Conservation (phyloP, 2,329 filamentous ascomycete species). For the Microascus cirrosus region DNA sequence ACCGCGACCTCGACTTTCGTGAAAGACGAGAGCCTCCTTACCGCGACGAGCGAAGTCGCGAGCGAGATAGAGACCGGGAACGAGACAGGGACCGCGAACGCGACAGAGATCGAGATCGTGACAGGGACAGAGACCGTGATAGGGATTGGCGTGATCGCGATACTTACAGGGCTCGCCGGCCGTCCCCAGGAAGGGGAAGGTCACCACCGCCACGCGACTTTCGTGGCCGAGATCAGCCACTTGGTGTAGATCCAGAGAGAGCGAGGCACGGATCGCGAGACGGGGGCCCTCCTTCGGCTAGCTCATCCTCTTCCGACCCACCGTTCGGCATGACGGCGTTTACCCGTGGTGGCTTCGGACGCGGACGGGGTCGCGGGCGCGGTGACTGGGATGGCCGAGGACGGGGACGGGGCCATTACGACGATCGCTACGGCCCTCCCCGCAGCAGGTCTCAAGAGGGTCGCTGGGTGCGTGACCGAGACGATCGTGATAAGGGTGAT, state of each 20-base stretch:
- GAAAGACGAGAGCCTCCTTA: slow-evolving; percentile 39
- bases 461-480: slow-evolving; percentile 43
- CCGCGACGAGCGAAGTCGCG: slow-evolving; percentile 47
- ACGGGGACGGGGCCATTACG: slow-evolving; percentile 46
- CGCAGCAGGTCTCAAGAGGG: slow-evolving; percentile 56
- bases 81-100: slow-evolving; percentile 31
- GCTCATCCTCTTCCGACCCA: slow-evolving; percentile 59
- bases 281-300: slow-evolving; percentile 56
- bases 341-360: slow-evolving; percentile 42
- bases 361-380: slow-evolving; percentile 40
- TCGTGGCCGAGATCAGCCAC: slow-evolving; percentile 47
- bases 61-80: slow-evolving; percentile 45
- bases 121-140: slow-evolving; percentile 27
- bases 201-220: slow-evolving; percentile 59
- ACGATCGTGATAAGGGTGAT: slow-evolving; percentile 39
- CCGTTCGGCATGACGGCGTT: slow-evolving; percentile 41
- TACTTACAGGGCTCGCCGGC: slow-evolving; percentile 36
- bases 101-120: slow-evolving; percentile 26
- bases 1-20: slow-evolving; percentile 48
- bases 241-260: slow-evolving; percentile 56
- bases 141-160: slow-evolving; percentile 29
- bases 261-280: slow-evolving; percentile 60
- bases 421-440: slow-evolving; percentile 47
- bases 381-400: slow-evolving; percentile 36
- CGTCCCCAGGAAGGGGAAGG: slow-evolving; percentile 45